Conservation (phyloP, 2,329 filamentous ascomycete species). For the Trichoderma atrobrunneum region DNA sequence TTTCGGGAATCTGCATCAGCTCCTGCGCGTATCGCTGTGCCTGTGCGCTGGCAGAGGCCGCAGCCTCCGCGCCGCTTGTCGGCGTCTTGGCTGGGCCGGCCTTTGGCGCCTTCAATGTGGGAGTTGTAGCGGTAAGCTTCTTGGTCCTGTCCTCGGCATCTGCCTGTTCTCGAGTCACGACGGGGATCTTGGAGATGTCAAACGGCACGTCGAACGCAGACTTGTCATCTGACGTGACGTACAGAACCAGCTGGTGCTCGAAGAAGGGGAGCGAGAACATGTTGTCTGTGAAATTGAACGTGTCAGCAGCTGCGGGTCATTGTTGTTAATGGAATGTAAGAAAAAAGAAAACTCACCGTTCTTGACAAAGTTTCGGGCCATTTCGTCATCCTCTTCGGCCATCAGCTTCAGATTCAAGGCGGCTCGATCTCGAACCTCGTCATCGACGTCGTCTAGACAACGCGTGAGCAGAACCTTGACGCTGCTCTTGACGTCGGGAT, state of each 20-base stretch:
- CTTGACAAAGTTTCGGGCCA: conserved; percentile 85
- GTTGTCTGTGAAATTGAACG: conserved; percentile 58
- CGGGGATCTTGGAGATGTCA: conserved; percentile 84
- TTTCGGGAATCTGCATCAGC: conserved; percentile 82
- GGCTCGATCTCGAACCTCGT: conserved; percentile 94
- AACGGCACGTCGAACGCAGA: conserved; percentile 81
- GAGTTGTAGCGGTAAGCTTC: conserved; percentile 90
- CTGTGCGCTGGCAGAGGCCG: conserved; percentile 71
- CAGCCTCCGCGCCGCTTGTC: conserved; percentile 67
- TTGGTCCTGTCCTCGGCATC: conserved; percentile 94
- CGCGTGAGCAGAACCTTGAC: conserved; percentile 88
- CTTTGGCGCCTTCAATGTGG: conserved; percentile 90
- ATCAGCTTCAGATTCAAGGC: conserved; percentile 90
- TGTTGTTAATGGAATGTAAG: background rate
- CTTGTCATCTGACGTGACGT: conserved; percentile 90
- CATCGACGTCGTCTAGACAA: conserved; percentile 94
- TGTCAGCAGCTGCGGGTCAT: conserved; percentile 13
- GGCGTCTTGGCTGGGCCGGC: conserved; percentile 71
- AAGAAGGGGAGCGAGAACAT: conserved; percentile 95
- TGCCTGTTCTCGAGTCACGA: conserved; percentile 93
- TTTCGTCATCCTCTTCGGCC: conserved; percentile 85
- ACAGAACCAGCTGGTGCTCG: conserved; percentile 96
- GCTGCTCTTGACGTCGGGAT: conserved; percentile 93
- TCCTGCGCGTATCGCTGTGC: conserved; percentile 89
- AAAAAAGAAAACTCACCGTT: conserved; percentile 59